Conservation (phyloP, 495 filamentous ascomycete genomes). For the Chaetomium fimeti region DNA sequence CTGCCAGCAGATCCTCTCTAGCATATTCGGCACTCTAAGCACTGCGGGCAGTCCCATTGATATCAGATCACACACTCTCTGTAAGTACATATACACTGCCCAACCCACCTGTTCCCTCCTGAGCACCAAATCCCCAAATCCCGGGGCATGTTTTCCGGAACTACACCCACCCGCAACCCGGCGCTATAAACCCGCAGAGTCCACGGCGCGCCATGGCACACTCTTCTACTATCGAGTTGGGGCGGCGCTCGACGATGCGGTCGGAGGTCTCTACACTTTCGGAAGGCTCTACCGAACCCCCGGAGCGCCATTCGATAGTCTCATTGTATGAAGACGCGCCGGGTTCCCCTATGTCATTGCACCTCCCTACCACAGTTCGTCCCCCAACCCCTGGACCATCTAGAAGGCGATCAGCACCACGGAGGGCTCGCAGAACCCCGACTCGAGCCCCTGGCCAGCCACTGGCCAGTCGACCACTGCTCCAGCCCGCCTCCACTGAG, state of each 20-base stretch:
- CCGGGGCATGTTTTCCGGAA: not conserved
- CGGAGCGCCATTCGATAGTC: slow-evolving; percentile 1
- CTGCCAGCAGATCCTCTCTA: slow-evolving; percentile 19
- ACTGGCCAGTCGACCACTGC: not conserved
- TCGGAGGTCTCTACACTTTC: slow-evolving; percentile 3
- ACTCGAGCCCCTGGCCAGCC: not conserved
- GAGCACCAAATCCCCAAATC: not conserved
- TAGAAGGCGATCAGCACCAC: not conserved
- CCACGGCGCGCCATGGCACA: not conserved
- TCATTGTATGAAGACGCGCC: not conserved
- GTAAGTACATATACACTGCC: slow-evolving; percentile 18
- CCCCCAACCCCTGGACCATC: not conserved
- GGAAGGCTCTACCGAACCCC: not conserved
- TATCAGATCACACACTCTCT: slow-evolving; percentile 13
- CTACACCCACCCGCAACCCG: not conserved
- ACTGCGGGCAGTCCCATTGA: slow-evolving; percentile 17
- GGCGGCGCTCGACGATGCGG: not conserved
- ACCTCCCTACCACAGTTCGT: not conserved
- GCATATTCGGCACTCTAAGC: not conserved
- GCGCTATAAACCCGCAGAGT: not conserved
- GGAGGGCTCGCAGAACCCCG: not conserved
- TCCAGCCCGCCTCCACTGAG: not conserved
- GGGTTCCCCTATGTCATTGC: not conserved
- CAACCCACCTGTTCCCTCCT: not conserved
- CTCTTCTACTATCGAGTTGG: not conserved